phyloP scores from a whole-genome alignment of 2,329 filamentous ascomycete genomes.

The Botryosphaeria dothidea region DNA sequence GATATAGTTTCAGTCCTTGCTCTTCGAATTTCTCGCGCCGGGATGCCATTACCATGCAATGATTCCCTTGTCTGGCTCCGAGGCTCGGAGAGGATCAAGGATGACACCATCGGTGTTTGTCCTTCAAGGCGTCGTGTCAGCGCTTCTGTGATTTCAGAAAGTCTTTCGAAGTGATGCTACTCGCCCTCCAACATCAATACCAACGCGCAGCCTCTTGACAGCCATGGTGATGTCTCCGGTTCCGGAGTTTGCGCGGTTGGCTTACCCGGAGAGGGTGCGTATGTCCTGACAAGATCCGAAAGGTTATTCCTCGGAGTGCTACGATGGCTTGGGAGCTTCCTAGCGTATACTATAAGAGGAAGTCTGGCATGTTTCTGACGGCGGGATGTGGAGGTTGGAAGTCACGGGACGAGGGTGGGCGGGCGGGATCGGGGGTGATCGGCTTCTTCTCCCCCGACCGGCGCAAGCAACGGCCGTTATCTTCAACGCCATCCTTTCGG shows the following conservation, averaged over 20 bases:
- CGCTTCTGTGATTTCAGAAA: background rate
- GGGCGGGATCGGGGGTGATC: background rate
- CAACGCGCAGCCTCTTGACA: slow-evolving; percentile 25
- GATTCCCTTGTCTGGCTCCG: slow-evolving; percentile 28
- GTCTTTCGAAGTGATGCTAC: background rate
- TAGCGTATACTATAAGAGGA: background rate
- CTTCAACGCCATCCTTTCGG: background rate
- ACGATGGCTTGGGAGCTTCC: background rate
- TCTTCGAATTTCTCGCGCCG: background rate
- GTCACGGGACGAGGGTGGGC: background rate
- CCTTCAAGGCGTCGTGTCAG: background rate
- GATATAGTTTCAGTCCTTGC: background rate
- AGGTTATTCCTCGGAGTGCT: too few species aligned
- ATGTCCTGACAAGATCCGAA: too few species aligned
- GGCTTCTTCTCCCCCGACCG: slow-evolving; percentile 14
- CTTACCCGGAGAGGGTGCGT: background rate
- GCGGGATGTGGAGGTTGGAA: background rate
- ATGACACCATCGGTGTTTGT: slow-evolving; percentile 41
- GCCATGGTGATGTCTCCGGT: background rate
- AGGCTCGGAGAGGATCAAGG: slow-evolving; percentile 28
- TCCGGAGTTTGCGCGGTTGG: background rate
- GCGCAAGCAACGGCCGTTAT: background rate
- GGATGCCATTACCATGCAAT: slow-evolving; percentile 17
- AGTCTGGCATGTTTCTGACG: background rate
- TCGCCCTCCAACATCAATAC: slow-evolving; percentile 40